A percentile compares a stretch with the other conserved stretches of the same genome.
These are phyloP conservation scores for Penicillium ucsense DNA, from an alignment of 495 filamentous ascomycete genomes.

Conservation along the genomic window DNA sequence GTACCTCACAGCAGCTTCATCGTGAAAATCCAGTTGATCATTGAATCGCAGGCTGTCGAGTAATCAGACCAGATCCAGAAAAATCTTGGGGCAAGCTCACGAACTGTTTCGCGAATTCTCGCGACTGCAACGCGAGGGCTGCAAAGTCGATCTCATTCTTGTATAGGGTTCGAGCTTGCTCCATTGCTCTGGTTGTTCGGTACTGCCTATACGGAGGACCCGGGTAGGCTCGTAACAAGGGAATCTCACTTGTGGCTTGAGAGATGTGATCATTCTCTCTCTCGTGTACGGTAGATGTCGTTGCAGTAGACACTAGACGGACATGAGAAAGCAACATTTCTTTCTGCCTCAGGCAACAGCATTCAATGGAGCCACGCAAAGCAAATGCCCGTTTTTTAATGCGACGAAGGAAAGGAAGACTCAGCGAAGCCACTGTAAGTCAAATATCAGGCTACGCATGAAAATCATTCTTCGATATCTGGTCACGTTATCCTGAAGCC, in stretches of 20 bases:
- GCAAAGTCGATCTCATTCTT: slow-evolving; percentile 54
- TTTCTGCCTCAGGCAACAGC: slow-evolving; percentile 1
- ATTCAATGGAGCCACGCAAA: not conserved
- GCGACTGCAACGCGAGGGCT: slow-evolving; percentile 45
- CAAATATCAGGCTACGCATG: too few species aligned
- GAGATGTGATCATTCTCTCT: not conserved
- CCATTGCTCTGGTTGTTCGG: slow-evolving; percentile 12
- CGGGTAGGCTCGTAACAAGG: too few species aligned
- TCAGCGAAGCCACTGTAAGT: too few species aligned
- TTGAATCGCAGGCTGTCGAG: slow-evolving; percentile 44
- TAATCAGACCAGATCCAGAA: slow-evolving; percentile 9
- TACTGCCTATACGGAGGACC: too few species aligned
- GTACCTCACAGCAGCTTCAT: slow-evolving; percentile 65
- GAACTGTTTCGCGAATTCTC: slow-evolving; percentile 49
- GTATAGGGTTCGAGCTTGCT: slow-evolving; percentile 39
- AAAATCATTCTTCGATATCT: too few species aligned
- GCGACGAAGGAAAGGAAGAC: too few species aligned
- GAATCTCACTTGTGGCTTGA: not conserved
- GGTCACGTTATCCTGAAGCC: too few species aligned
- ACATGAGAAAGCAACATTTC: not conserved
- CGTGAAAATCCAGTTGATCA: slow-evolving; percentile 68
- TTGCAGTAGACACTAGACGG: not conserved
- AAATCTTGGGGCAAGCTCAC: slow-evolving; percentile 5
- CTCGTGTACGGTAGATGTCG: not conserved
- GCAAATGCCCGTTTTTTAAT: not conserved